phyloP scores from a whole-genome alignment of 2,329 filamentous ascomycete species.

The Arthrobotrys sinensis region DNA sequence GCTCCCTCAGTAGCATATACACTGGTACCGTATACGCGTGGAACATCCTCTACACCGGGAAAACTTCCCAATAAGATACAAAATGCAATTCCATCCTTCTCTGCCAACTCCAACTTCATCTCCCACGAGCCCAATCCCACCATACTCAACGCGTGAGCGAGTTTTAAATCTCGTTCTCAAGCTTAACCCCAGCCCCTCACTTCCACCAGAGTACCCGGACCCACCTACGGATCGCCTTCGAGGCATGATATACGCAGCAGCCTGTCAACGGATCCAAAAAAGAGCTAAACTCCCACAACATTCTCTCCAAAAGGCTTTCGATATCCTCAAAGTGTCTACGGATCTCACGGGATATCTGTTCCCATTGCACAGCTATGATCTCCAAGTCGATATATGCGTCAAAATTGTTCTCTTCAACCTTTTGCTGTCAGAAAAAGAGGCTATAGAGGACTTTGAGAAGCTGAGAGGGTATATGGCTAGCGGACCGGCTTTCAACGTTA shows the following conservation, averaged over 20 bases:
- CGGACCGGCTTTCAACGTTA: neutral
- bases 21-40: too few relatives aligned
- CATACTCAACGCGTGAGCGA: neutral
- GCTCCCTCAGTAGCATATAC: too few relatives aligned
- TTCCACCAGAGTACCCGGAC: conserved; percentile 25
- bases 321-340: conserved; percentile 9
- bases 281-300: neutral
- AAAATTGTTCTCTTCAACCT: conserved; percentile 27
- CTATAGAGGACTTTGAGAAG: neutral
- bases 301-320: neutral
- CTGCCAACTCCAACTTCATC: conserved; percentile 13
- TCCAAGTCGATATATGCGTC: conserved; percentile 35
- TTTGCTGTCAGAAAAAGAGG: neutral
- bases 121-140: neutral
- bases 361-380: conserved; percentile 40
- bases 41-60: neutral
- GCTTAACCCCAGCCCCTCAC: neutral
- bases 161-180: conserved; percentile 26
- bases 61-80: neutral
- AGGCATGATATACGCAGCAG: conserved; percentile 47
- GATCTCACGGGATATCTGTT: conserved; percentile 30
- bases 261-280: conserved; percentile 32
- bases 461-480: conserved; percentile 13
- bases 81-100: conserved; percentile 15
- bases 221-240: conserved; percentile 41